phyloP scores from a whole-genome alignment of 495 filamentous ascomycete species.

The Mytilinidion resinicola region DNA sequence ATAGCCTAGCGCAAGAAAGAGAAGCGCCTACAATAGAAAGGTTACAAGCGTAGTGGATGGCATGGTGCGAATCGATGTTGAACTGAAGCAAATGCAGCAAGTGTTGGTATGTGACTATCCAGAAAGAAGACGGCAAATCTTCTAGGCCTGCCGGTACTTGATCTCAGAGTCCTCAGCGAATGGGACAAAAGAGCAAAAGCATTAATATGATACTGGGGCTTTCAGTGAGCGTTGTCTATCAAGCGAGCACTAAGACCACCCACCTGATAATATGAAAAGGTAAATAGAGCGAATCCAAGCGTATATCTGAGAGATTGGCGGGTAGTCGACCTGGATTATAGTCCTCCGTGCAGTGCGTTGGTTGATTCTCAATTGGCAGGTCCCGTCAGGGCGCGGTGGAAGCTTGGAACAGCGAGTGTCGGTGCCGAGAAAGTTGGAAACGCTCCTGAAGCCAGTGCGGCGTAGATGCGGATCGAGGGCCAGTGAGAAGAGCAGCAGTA shows the following conservation, averaged over 20 bases:
- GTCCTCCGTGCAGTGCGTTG: background rate
- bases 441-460: background rate
- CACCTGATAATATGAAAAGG: background rate
- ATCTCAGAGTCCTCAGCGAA: background rate
- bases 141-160: no score
- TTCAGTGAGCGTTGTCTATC: background rate
- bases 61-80: slow-evolving; percentile 17
- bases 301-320: background rate
- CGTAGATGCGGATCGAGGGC: background rate
- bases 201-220: background rate
- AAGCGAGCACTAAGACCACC: background rate
- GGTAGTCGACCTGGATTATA: background rate
- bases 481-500: background rate
- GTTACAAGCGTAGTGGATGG: slow-evolving; percentile 35
- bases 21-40: slow-evolving; percentile 34
- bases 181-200: background rate
- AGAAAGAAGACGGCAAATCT: no score
- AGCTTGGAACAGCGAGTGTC: no score
- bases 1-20: slow-evolving; percentile 1
- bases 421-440: background rate
- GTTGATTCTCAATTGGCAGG: background rate
- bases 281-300: background rate
- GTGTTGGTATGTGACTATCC: no score
- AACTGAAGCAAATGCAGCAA: background rate
- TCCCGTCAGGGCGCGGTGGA: background rate